Conservation (phyloP, 352 stramenopile genomes). For the Thraustochytrium sp. region DNA sequence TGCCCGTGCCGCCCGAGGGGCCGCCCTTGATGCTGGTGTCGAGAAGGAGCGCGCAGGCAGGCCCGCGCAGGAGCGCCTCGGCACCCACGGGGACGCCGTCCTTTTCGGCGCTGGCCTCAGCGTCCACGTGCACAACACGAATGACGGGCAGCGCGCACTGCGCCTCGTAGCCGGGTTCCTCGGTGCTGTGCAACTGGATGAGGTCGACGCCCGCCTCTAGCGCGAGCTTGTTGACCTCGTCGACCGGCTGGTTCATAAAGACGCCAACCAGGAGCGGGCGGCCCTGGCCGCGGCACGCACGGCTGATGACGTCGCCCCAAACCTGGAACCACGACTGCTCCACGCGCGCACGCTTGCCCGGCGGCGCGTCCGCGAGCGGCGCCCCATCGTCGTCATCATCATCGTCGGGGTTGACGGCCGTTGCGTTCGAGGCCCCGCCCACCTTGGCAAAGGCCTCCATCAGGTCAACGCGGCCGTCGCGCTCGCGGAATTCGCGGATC, state of each 20-base stretch:
- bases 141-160: conserved; percentile 78
- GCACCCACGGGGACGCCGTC: conserved; percentile 54
- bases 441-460: neutral
- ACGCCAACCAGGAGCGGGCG: conserved; percentile 72
- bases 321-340: neutral
- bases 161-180: conserved; percentile 72
- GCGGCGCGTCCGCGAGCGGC: too few relatives aligned
- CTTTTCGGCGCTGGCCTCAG: conserved; percentile 50
- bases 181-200: conserved; percentile 93
- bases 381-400: neutral
- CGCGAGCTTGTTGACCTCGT: conserved; percentile 81
- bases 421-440: neutral
- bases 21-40: conserved; percentile 89
- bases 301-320: conserved; percentile 35
- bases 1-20: conserved; percentile 72
- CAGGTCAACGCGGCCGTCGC: conserved; percentile 45
- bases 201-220: conserved; percentile 85
- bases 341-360: conserved; percentile 47
- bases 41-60: conserved; percentile 82
- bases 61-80: conserved; percentile 47
- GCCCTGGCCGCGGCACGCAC: conserved; percentile 45
- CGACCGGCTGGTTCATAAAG: conserved; percentile 88
- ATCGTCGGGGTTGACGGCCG: neutral
- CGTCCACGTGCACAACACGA: conserved; percentile 79
- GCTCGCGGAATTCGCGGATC: conserved; percentile 88